These are phyloP conservation scores for Cutaneotrichosporon sp. DNA, from an alignment of 1,284 basidiomycete species.

Conservation along the genomic window DNA sequence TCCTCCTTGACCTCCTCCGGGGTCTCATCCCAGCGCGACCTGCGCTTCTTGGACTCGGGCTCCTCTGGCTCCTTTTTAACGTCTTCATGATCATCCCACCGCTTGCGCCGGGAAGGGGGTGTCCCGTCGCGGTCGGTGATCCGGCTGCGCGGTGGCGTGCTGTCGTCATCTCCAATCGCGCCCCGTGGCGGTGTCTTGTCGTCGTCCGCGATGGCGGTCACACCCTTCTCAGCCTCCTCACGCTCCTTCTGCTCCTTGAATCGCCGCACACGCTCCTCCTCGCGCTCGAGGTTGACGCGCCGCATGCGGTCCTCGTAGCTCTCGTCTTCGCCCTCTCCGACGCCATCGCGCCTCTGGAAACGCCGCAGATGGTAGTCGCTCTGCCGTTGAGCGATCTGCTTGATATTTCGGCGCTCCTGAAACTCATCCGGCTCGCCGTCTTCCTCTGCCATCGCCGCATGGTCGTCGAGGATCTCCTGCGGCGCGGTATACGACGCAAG, in stretches of 20 bases:
- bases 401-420: constrained; percentile 81
- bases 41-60: constrained; percentile 77
- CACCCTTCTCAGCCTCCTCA: constrained; percentile 56
- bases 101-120: constrained; percentile 68
- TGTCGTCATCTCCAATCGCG: constrained; percentile 19
- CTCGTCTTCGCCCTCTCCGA: constrained; percentile 59
- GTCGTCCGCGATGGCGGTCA: constrained; percentile 50
- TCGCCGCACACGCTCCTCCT: constrained; percentile 77
- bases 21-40: constrained; percentile 96
- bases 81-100: constrained; percentile 64
- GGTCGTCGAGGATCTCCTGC: constrained; percentile 91
- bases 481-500: constrained; percentile 86
- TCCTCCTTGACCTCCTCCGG: constrained; percentile 49
- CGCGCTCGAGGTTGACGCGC: constrained; percentile 81
- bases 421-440: constrained; percentile 90
- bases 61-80: constrained; percentile 47
- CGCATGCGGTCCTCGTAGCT: constrained; percentile 98
- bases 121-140: constrained; percentile 58
- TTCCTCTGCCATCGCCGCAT: constrained; percentile 83
- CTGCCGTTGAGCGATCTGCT: constrained; percentile 90
- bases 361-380: constrained; percentile 92
- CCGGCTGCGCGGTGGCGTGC: constrained; percentile 23
- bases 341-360: constrained; percentile 64
- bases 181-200: constrained; percentile 35
- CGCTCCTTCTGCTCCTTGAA: constrained; percentile 78